Conservation (phyloP, 2,329 filamentous ascomycete species). For the Myotisia sp. region DNA sequence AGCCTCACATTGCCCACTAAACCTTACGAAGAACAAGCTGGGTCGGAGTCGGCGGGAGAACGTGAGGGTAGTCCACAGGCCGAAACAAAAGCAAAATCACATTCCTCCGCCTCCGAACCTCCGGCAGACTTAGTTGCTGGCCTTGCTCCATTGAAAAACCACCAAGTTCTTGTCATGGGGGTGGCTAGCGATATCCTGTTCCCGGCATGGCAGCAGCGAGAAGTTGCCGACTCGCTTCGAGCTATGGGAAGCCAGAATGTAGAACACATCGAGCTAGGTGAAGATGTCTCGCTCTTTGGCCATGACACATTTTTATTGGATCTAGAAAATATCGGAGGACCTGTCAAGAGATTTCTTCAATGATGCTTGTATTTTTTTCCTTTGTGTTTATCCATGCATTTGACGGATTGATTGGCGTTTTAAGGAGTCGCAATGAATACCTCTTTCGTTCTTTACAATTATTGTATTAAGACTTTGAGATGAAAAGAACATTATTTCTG, state of each 20-base stretch:
- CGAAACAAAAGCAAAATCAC: conserved; percentile 10
- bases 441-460: neutral
- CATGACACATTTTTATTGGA: conserved; percentile 95
- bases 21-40: conserved; percentile 79
- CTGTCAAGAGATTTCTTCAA: conserved; percentile 61
- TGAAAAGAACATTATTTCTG: neutral
- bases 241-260: conserved; percentile 66
- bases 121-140: conserved; percentile 70
- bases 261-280: conserved; percentile 77
- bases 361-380: conserved; percentile 23
- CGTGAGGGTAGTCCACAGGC: neutral
- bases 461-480: neutral
- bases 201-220: conserved; percentile 93
- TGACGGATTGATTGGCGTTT: no score
- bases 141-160: conserved; percentile 55
- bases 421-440: no score
- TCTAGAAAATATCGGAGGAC: conserved; percentile 78
- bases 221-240: conserved; percentile 73
- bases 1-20: conserved; percentile 66
- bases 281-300: conserved; percentile 87
- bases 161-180: conserved; percentile 75
- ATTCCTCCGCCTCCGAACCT: conserved; percentile 32
- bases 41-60: conserved; percentile 26
- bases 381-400: neutral
- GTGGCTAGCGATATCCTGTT: conserved; percentile 94